Evolutionary conservation across 768 basidiomycete species (phyloP), one percentile per base, ranked within the genome.

Genomic region (Xanthoconium stramineum): DNA sequence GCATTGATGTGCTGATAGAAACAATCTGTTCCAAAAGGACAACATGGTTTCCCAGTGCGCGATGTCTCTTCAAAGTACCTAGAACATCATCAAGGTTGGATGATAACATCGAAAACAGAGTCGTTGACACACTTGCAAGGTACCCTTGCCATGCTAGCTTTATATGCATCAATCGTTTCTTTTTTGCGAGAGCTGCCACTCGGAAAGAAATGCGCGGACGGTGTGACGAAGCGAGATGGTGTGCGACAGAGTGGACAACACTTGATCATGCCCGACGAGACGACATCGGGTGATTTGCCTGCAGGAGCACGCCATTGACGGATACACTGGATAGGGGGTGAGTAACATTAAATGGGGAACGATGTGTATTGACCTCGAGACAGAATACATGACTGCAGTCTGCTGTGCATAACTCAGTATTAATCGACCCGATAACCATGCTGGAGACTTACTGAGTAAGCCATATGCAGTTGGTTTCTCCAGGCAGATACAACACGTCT

Each of bases 311-410:
- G 83, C 91, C 91, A 93, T 63, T 82, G 81, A 43, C 83, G 84
- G 56, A 93, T 88, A 66, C 91, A 93, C 86, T 91, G 61, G 29
- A 14, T 4, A 50, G 19, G 35, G 43, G 44, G 47, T 62, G 44
- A 63, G 36, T 11, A 43, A 20, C 39, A 56, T 46, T 51, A 33
- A 47, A 50, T 29, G 24, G 24, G 19, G 15, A 40, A 44, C 29
- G 45, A 11, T 19, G 24, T 37, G 12, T 47, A 49, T 46, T 35
- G 66, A 90, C 89, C 56, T 80, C 69, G 37, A 88, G 75, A 67
- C 91, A 93, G 69, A 91, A 92, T 47, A 89, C 74, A 69, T 93
- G 91, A 58, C 80, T 85, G 66, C 91, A 93, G 33, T 83, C 84
- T 20, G 70, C 89, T 91, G 57, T 12, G 48, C 19, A 35, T 8